phyloP scores from a whole-genome alignment of 192 early-diverging fungal species.

The Phycomyces nitens region DNA sequence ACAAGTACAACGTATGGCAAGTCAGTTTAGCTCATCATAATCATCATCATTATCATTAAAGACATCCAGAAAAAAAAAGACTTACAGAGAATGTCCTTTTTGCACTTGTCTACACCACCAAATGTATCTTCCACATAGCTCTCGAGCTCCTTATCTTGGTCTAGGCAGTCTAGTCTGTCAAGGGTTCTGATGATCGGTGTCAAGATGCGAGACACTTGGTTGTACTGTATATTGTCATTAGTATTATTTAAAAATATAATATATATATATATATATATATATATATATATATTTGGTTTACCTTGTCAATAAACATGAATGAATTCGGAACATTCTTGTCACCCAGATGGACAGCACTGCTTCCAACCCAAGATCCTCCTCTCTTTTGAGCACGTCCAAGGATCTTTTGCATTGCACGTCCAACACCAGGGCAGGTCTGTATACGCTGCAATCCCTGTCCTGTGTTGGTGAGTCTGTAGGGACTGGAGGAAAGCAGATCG shows the following conservation, averaged over 20 bases:
- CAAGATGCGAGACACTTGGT: constrained; percentile 93
- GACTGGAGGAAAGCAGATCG: constrained; percentile 66
- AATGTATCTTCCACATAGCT: constrained; percentile 70
- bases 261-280: constrained; percentile 3
- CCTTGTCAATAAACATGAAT: constrained; percentile 95
- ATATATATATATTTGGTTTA: constrained; percentile 11
- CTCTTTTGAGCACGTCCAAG: constrained; percentile 82
- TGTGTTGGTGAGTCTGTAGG: constrained; percentile 90
- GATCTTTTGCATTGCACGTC: constrained; percentile 83
- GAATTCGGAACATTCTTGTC: constrained; percentile 98
- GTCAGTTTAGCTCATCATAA: neutral
- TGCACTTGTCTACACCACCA: constrained; percentile 60
- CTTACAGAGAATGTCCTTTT: constrained; percentile 68
- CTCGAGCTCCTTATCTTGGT: constrained; percentile 51
- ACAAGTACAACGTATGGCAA: neutral
- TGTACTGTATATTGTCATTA: constrained; percentile 59
- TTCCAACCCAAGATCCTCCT: constrained; percentile 90
- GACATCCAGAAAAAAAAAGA: no score
- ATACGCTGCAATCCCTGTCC: constrained; percentile 97
- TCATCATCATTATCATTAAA: no score
- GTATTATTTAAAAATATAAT: no score
- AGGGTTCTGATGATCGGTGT: constrained; percentile 82
- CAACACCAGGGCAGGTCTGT: constrained; percentile 81
- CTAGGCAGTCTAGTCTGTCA: constrained; percentile 66
- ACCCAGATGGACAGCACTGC: constrained; percentile 93